Conservation (phyloP, 805 yeast genomes). For the Candida sakaeoensis region DNA sequence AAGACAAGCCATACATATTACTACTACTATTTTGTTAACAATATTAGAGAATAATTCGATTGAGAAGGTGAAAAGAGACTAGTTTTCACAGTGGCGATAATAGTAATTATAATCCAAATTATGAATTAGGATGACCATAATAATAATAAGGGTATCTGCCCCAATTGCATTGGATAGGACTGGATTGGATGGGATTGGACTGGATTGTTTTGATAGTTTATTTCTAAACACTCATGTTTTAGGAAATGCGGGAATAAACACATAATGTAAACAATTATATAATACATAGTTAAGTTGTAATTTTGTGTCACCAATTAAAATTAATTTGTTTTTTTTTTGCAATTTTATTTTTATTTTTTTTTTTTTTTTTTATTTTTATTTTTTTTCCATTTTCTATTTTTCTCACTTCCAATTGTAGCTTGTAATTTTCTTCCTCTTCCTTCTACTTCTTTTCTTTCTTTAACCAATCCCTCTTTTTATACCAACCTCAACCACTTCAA, state of each 20-base stretch:
- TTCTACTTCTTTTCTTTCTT: not conserved
- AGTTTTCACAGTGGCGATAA: too few relatives aligned
- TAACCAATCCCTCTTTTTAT: not conserved
- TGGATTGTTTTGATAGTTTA: too few relatives aligned
- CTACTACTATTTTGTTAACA: too few relatives aligned
- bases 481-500: not conserved
- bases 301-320: not conserved
- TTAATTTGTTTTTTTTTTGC: not conserved
- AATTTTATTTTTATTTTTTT: not conserved
- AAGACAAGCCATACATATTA: too few relatives aligned
- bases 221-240: too few relatives aligned
- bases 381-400: not conserved
- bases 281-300: not conserved
- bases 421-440: not conserved
- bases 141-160: too few relatives aligned
- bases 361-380: not conserved
- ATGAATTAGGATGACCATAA: too few relatives aligned
- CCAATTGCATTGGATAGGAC: too few relatives aligned
- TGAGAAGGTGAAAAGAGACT: too few relatives aligned
- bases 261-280: not conserved
- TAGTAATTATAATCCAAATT: too few relatives aligned
- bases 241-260: conserved; percentile 2
- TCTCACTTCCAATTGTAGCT: not conserved
- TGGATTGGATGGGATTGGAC: too few relatives aligned
- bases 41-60: too few relatives aligned